Conservation (phyloP, 2,329 filamentous ascomycete species). For the Penicillium janthinellum region DNA sequence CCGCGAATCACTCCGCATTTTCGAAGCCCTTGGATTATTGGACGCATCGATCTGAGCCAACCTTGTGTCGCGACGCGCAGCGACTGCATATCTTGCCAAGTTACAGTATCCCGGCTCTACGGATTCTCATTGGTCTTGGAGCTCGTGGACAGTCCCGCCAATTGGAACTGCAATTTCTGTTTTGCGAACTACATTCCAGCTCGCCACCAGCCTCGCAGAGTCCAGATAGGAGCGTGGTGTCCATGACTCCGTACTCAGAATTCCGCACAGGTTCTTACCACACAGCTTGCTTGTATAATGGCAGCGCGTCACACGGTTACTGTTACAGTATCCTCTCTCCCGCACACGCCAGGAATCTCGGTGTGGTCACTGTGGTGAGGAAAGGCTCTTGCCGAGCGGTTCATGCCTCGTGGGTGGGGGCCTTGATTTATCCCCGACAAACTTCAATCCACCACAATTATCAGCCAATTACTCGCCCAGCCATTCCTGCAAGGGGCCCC, state of each 20-base stretch:
- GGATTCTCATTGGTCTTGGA: neutral
- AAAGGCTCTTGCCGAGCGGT: slow-evolving; percentile 13
- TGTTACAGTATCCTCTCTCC: neutral
- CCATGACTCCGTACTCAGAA: neutral
- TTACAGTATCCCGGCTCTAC: neutral
- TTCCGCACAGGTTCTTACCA: neutral
- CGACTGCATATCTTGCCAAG: neutral
- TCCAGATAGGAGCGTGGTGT: too few relatives aligned
- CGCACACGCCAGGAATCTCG: neutral
- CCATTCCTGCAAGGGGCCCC: slow-evolving; percentile 19
- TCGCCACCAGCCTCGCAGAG: slow-evolving; percentile 2
- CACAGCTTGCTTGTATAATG: too few relatives aligned
- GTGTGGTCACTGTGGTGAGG: neutral
- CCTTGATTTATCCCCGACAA: slow-evolving; percentile 15
- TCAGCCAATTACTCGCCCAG: slow-evolving; percentile 15
- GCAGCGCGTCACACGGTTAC: neutral
- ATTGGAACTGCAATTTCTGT: neutral
- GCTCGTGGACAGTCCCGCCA: neutral
- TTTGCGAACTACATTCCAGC: neutral
- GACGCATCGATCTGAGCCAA: neutral
- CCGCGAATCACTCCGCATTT: slow-evolving; percentile 20
- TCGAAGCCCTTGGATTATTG: slow-evolving; percentile 13
- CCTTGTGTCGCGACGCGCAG: neutral
- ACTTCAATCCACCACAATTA: slow-evolving; percentile 9
- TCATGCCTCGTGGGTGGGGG: slow-evolving; percentile 16